These are phyloP conservation scores for Mycena olivaceomarginata DNA, from an alignment of 768 basidiomycete species.

Conservation along the genomic window DNA sequence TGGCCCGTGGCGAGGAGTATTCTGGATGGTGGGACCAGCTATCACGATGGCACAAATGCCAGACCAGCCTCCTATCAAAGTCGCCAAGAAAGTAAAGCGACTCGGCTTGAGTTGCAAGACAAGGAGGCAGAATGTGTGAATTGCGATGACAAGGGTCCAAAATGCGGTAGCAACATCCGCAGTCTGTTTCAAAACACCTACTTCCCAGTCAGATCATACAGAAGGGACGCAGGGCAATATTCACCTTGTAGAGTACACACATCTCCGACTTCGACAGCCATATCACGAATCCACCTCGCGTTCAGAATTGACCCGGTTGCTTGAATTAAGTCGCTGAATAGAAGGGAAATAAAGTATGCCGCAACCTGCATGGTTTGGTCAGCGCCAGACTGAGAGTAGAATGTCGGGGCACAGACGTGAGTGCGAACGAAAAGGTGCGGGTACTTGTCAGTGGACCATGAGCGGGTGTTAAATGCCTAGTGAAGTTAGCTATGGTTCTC, in stretches of 20 bases:
- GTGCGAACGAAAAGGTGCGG: slow-evolving; percentile 72
- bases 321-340: slow-evolving; percentile 71
- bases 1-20: slow-evolving; percentile 58
- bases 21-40: slow-evolving; percentile 64
- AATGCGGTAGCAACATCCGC: slow-evolving; percentile 70
- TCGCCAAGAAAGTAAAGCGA: slow-evolving; percentile 56
- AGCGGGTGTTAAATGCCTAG: slow-evolving; percentile 62
- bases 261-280: slow-evolving; percentile 58
- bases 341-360: slow-evolving; percentile 73
- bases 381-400: slow-evolving; percentile 59
- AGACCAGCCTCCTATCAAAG: slow-evolving; percentile 66
- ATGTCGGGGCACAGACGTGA: slow-evolving; percentile 60
- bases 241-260: slow-evolving; percentile 68
- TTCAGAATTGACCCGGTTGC: slow-evolving; percentile 69
- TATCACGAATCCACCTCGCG: slow-evolving; percentile 60
- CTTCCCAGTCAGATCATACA: slow-evolving; percentile 1
- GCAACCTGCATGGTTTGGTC: slow-evolving; percentile 71
- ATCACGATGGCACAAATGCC: slow-evolving; percentile 64
- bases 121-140: slow-evolving; percentile 72
- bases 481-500: background rate
- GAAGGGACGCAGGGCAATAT: background rate
- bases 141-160: slow-evolving; percentile 71
- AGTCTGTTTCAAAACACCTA: slow-evolving; percentile 67
- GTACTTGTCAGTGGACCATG: background rate
- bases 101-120: slow-evolving; percentile 64